Evolutionary conservation across 805 yeast species (phyloP), one percentile per base, ranked within the genome.

Genomic region (Barnettozyma pratensis): DNA sequence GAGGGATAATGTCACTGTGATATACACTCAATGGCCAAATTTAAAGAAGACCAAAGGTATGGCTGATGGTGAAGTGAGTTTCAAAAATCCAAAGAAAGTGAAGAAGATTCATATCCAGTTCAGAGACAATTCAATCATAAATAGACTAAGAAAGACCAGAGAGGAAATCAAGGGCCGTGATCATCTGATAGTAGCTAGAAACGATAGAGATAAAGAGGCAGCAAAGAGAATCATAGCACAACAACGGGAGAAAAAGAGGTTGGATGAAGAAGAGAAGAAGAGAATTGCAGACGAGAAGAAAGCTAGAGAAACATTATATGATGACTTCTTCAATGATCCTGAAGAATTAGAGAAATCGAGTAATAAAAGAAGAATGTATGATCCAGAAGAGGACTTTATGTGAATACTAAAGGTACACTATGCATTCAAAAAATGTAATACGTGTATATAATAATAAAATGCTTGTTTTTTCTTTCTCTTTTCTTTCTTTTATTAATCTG

Each of bases 51-150:
- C 79, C 45, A 83, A 83, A 11, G 77, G 77, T 31, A 86, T 85
- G 94, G 88, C 79, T 42, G 79, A 77, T 5, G 95, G 95, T 4
- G 87, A 88, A 44, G 95, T 87, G 6, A 78, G 87, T 1, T 87
- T 85, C 64, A 77, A 82, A 49, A 80, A 83, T 50, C 74, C 72
- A 2, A 78, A 75, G 51, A 66, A 69, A 45, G 81, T 84, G 27
- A 76, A 70, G 51, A 74, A 78, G 52, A 65, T 79, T 31, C 74
- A 71, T 52, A 75, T 87, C 32, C 75, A 72, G 44, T 73, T 73
- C 37, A 73, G 81, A 54, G 82, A 82, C 41, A 85, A 81, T 58
- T 66, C 77, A 5, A 69, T 83, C 2, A 62, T 87, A 37, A 85
- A 84, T 56, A 71, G 81, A 53, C 66, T 86, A 50, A 79, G 76